A percentile compares a stretch with the other conserved stretches of the same genome.
Evolutionary conservation across 1,139 yeast genomes (phyloP).

Genomic region (Debaryomycetaceae sp.): DNA sequence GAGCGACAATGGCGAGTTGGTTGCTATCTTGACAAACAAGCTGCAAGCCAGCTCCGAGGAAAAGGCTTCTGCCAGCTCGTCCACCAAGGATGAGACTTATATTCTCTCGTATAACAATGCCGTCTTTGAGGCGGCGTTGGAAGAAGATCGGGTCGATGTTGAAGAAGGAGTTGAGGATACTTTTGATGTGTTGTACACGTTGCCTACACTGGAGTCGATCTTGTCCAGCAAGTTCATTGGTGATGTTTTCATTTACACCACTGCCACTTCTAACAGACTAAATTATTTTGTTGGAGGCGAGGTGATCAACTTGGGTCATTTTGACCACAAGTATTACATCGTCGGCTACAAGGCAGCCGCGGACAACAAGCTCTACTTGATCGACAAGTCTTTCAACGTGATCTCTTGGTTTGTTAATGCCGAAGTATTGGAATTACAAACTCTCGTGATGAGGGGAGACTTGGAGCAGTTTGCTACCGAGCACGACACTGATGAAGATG

Average conservation of each 20-base stretch:
- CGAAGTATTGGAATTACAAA: constrained; percentile 89
- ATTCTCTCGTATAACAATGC: constrained; percentile 72
- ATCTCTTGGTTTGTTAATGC: constrained; percentile 78
- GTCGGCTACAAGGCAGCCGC: constrained; percentile 81
- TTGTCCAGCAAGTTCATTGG: constrained; percentile 95
- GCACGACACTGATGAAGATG: constrained; percentile 38
- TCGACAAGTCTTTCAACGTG: constrained; percentile 85
- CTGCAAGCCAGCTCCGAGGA: constrained; percentile 14
- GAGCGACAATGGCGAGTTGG: constrained; percentile 91
- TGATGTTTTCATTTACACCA: constrained; percentile 88
- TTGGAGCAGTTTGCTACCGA: constrained; percentile 45
- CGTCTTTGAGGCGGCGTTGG: constrained; percentile 59
- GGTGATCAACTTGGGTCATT: constrained; percentile 87
- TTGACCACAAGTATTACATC: constrained; percentile 81
- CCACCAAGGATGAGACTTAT: constrained; percentile 60
- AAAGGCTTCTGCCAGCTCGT: constrained; percentile 1
- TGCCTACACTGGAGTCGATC: constrained; percentile 64
- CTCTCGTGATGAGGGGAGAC: constrained; percentile 92
- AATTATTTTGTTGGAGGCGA: constrained; percentile 95
- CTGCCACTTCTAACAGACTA: constrained; percentile 75
- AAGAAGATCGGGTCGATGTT: constrained; percentile 55
- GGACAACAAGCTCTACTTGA: constrained; percentile 83
- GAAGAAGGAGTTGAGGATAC: constrained; percentile 88
- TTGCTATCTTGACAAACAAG: constrained; percentile 64
- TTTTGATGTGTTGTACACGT: constrained; percentile 79